Evolutionary conservation across 2,329 filamentous ascomycete genomes (phyloP).

Genomic region (Botrytis medusae): DNA sequence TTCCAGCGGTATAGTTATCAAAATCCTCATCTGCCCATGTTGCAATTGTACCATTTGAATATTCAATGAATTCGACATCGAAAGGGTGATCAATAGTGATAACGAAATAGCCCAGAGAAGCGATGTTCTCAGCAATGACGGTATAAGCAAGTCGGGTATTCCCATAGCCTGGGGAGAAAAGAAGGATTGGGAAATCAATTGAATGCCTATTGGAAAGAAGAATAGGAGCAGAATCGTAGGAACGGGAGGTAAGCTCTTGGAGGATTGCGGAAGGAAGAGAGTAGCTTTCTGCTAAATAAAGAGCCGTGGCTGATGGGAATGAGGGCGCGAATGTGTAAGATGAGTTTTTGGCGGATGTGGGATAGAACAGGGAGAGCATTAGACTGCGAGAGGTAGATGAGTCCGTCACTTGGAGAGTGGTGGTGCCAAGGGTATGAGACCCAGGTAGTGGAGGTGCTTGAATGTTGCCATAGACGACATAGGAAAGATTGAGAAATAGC

Average conservation of each 20-base stretch:
- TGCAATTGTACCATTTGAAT: constrained; percentile 33
- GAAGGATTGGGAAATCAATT: constrained; percentile 34
- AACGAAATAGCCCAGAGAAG: constrained; percentile 41
- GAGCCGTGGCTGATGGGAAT: constrained; percentile 13
- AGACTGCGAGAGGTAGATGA: constrained; percentile 14
- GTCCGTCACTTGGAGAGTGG: constrained; percentile 11
- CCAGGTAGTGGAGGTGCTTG: constrained; percentile 17
- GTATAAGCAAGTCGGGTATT: constrained; percentile 39
- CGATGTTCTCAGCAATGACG: constrained; percentile 37
- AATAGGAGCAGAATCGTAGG: constrained; percentile 5
- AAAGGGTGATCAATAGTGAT: constrained; percentile 43
- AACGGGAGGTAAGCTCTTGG: constrained; percentile 4
- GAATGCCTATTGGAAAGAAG: background rate
- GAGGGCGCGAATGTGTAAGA: background rate
- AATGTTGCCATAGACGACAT: background rate
- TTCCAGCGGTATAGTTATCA: constrained; percentile 22
- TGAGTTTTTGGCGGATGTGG: constrained; percentile 3
- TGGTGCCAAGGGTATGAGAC: constrained; percentile 15
- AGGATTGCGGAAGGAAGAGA: constrained; percentile 5
- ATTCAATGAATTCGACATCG: constrained; percentile 41
- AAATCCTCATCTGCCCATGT: constrained; percentile 27
- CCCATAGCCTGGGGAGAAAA: constrained; percentile 41
- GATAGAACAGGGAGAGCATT: constrained; percentile 24
- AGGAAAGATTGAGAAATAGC: background rate
- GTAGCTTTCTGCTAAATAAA: constrained; percentile 11